Evolutionary conservation across 257 asterid genomes (phyloP), one percentile per base, ranked within the genome.

Genomic region (Rubia yunnanensis): DNA sequence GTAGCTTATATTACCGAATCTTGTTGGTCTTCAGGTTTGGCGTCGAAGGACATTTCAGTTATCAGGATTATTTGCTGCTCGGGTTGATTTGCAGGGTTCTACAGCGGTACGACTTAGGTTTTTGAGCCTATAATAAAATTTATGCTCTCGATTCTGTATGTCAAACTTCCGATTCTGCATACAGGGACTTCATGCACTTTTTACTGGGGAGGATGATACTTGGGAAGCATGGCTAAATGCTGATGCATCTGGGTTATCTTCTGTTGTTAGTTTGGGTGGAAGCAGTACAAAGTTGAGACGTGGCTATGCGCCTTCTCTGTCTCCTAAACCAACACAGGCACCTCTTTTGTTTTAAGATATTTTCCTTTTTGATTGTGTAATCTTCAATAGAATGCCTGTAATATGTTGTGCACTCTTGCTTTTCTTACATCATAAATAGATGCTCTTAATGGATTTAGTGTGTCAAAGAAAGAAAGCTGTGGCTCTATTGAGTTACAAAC

Each of bases 11-110:
- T 31, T 7, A 39, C 41, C 27, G 28, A 26, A 17, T 0, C 24
- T 9, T 71, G 44, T 49, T 14, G 52, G 54, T 64, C 70, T 76
- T 73, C 83, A 94, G 97, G 91, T 90, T 70, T 94, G 99, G 99
- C 95, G 82, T 78, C 81, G 99, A 69, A 80, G 99, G 70, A 90
- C 95, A 68, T 94, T 94, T 81, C 99, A 94, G 73, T 92, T 86
- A 17, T 94, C 97, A 36, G 99, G 99, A 67, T 91, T 94, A 60
- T 94, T 87, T 85, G 99, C 99, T 32, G 97, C 97, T 77, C 94
- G 99, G 65, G 86, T 94, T 80, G 95, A 94, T 83, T 81, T 94
- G 74, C 97, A 94, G 81, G 99, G 99, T 78, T 86, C 91, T 67
- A 76, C 79, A 70, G 75, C 85, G 10, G 99, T 92, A 92, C 64